Percentiles rank a stretch among this genome's conserved stretches.
Conservation (phyloP, 352 stramenopile species). For the Phytophthora capsici region DNA sequence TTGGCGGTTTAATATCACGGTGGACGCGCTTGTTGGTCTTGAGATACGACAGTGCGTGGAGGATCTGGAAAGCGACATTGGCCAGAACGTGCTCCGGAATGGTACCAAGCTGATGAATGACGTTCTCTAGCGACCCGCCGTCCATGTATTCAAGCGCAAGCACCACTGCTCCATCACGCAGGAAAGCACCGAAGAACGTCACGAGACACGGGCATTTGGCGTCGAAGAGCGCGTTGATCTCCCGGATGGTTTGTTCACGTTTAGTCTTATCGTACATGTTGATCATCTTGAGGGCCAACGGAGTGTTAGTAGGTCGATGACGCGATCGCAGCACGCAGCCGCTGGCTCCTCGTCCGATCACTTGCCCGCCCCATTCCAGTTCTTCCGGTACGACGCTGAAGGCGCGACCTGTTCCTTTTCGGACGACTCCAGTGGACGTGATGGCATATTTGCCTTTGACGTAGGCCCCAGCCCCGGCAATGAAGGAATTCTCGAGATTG, state of each 20-base stretch:
- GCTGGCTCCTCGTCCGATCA: conserved; percentile 79
- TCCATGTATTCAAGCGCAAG: conserved; percentile 95
- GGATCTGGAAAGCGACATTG: conserved; percentile 93
- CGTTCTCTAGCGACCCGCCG: conserved; percentile 90
- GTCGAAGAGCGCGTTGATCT: conserved; percentile 90
- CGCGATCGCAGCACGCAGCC: conserved; percentile 72
- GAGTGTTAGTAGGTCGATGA: conserved; percentile 76
- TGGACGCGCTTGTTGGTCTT: conserved; percentile 92
- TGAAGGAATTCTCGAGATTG: conserved; percentile 83
- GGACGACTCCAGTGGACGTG: conserved; percentile 77
- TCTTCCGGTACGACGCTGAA: conserved; percentile 82
- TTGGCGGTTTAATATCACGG: conserved; percentile 97
- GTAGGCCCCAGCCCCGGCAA: conserved; percentile 70
- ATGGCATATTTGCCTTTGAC: conserved; percentile 87
- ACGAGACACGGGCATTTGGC: conserved; percentile 85
- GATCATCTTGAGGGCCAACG: conserved; percentile 89
- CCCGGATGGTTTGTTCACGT: conserved; percentile 87
- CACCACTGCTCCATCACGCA: conserved; percentile 89
- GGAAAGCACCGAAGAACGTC: conserved; percentile 92
- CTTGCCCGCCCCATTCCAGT: conserved; percentile 74
- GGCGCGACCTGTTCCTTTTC: conserved; percentile 80
- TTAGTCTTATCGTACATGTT: conserved; percentile 90
- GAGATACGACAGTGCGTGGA: conserved; percentile 94
- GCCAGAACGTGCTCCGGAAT: conserved; percentile 91
- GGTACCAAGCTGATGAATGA: conserved; percentile 80